These are phyloP conservation scores for Alternaria metachromatica DNA, from an alignment of 2,329 filamentous ascomycete species.

Conservation along the genomic window DNA sequence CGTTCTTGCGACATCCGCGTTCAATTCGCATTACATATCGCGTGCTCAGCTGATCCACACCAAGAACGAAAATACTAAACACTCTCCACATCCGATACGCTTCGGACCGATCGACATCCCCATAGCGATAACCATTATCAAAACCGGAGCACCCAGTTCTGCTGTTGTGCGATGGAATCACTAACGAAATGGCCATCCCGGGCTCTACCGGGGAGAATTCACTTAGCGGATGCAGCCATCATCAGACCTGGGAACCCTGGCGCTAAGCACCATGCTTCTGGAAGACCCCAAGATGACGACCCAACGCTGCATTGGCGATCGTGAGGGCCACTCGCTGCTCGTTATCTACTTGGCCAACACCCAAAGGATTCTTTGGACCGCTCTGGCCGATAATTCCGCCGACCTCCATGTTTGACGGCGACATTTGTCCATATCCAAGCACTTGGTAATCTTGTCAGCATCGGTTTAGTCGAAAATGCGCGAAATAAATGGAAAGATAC, in stretches of 20 bases:
- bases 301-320: background rate
- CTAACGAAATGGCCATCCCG: background rate
- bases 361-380: background rate
- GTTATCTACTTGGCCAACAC: slow-evolving; percentile 12
- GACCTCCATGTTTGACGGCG: background rate
- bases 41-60: slow-evolving; percentile 5
- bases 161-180: background rate
- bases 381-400: slow-evolving; percentile 4
- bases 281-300: background rate
- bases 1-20: background rate
- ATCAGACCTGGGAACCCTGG: background rate
- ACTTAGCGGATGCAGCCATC: background rate
- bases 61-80: background rate
- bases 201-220: background rate
- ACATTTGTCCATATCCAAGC: background rate
- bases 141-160: background rate
- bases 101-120: background rate
- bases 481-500: background rate
- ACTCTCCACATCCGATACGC: background rate
- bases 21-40: slow-evolving; percentile 2
- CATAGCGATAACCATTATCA: slow-evolving; percentile 1
- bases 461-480: background rate
- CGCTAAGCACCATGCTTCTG: slow-evolving; percentile 2
- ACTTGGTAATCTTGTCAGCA: background rate
- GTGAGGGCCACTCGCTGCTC: background rate